Evolutionary conservation across 495 filamentous ascomycete species (phyloP), one percentile per base, ranked within the genome.

Genomic region (Letharia lupina): DNA sequence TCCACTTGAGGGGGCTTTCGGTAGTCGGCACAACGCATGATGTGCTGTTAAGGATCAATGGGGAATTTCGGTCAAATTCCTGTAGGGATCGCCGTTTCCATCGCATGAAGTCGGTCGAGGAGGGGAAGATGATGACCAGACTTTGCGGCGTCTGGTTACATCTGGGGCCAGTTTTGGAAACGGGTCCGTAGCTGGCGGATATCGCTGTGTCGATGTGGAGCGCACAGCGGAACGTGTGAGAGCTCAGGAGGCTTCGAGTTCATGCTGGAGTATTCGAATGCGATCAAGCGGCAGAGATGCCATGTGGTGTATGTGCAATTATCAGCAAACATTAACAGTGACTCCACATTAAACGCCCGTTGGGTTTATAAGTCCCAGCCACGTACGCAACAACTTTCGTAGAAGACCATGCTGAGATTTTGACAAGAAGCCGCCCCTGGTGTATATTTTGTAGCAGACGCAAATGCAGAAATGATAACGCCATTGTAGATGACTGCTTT

Each of bases 341-440:
- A 37, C 20, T 57, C 33, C 54, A 2, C n/a, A 8, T 18, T 31
- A 57, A 33, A 57, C 54, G 54, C 33, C 54, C 15, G 33, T 57
- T 57, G 33, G 6, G 0, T 20, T 37, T 37, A 8, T 16, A 3
- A 20, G 7, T 16, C 16, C 33, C 16, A 18, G 33, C 54, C 54
- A 9, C 33, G 18, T 37, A 39, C 31, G 33, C 31, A 57, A 11
- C 11, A 20, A 35, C 39, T 37, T 11, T 11, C 31, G 16, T 57
- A 9, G 16, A 37, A 57, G 54, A 57, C 31, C 13, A 57, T 57
- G 31, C 42, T 35, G 63, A 45, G 31, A 33, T 39, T 56, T 48
- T 48, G 54, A 65, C 63, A 65, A 39, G 31, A 41, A 48, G 45
- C 31, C 63, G 52, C 54, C 54, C 47, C 42, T 47, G 42, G 63